Conservation (phyloP, 148 eudicot species). For the Vaccinium darrowii region DNA sequence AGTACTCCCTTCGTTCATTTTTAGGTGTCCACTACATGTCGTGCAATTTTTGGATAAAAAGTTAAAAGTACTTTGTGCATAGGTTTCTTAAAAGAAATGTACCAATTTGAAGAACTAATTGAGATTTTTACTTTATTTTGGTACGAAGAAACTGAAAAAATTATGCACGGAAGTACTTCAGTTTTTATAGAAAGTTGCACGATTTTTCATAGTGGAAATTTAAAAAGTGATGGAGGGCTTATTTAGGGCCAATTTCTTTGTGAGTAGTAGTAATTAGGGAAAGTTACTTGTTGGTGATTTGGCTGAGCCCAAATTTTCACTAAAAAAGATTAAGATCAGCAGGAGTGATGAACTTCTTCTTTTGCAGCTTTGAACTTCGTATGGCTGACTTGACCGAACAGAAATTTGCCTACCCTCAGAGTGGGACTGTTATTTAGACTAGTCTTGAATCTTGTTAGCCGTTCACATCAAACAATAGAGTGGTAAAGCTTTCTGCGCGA, state of each 20-base stretch:
- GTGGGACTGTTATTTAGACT: not conserved
- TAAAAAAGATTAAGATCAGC: no score
- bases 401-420: not conserved
- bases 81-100: not conserved
- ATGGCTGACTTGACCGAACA: not conserved
- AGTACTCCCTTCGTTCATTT: not conserved
- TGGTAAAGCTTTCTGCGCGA: not conserved
- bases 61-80: not conserved
- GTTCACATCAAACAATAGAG: not conserved
- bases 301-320: not conserved
- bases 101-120: not conserved
- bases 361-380: not conserved
- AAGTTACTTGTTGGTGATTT: not conserved
- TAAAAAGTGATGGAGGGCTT: not conserved
- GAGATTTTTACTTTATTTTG: not conserved
- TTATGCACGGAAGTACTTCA: not conserved
- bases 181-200: no score
- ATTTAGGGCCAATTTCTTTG: not conserved
- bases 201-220: not conserved
- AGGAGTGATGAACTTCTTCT: not conserved
- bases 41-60: not conserved
- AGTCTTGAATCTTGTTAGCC: not conserved
- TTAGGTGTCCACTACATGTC: not conserved
- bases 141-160: not conserved
- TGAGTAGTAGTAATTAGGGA: not conserved